Base-by-base conservation (phyloP, 129 eudicot genomes). In the Tagetes patula region DNA sequence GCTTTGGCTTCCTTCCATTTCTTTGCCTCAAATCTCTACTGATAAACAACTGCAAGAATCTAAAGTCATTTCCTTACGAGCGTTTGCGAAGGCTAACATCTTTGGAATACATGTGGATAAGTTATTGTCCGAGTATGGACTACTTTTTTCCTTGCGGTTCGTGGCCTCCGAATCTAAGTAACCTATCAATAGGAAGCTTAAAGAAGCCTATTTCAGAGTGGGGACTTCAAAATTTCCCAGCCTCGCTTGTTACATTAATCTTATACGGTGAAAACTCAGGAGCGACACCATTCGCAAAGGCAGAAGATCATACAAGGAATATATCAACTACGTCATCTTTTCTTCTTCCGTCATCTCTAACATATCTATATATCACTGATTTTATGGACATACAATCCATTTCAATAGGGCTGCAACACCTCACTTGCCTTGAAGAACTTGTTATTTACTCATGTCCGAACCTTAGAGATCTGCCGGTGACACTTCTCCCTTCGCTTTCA, bases 401-500 rank as follows among this genome's bases (percentile, higher is more conserved):
- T 74, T 34, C 32, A 10, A 52, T 14, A 33, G 78, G 61, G 9
- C 9, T 74, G 62, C 48, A 74, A 27, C 78, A 74, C 41, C 78
- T 74, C 63, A 74, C 71, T 31, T 63, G 33, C 52, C 78, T 75
- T 65, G 43, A 75, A 38, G 4, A 11, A 6, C 79, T 75, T 75
- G 3, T 4, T 3, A 39, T 65, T 12, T 0, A 12, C 6, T 13
- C 59, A 12, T 75, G 72, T 34, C 79, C 43, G 53, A 75, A 50
- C 27, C 71, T 75, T 39, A 38, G 48, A 64, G 72, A 75, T 65
- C 65, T 69, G 80, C 73, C 77, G 0, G 73, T 62, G 37, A 65
- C 37, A 3, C 54, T 45, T 53, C 77, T 81, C 47, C 76, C 76
- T 64, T 27, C 59, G 31, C 76, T 80, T 55, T 38, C 72, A 14